These are phyloP conservation scores for Ogataea kodamae DNA, from an alignment of 805 yeast genomes.

Conservation along the genomic window DNA sequence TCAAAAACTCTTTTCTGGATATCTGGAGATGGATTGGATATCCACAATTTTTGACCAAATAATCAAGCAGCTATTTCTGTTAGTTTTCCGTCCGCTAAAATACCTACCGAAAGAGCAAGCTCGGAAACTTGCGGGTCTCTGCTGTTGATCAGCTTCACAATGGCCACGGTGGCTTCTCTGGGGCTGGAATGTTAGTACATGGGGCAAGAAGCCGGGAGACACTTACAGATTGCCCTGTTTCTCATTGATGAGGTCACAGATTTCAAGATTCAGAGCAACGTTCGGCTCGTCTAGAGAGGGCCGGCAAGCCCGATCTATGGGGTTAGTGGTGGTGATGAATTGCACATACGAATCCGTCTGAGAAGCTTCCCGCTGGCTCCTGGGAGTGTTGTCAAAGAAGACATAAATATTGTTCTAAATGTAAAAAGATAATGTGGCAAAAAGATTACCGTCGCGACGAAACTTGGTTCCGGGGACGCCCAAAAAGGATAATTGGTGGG, in stretches of 20 bases:
- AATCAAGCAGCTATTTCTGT: conserved; percentile 56
- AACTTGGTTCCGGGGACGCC: neutral
- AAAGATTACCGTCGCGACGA: conserved; percentile 11
- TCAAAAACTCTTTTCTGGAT: conserved; percentile 89
- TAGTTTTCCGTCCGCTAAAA: conserved; percentile 1
- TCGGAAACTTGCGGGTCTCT: conserved; percentile 86
- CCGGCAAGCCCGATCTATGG: conserved; percentile 73
- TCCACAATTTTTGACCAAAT: conserved; percentile 94
- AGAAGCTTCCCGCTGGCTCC: conserved; percentile 37
- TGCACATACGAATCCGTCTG: conserved; percentile 35
- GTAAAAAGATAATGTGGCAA: conserved; percentile 12
- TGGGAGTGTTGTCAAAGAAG: conserved; percentile 31
- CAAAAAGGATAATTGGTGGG: neutral
- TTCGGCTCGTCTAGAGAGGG: conserved; percentile 83
- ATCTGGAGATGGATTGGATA: conserved; percentile 95
- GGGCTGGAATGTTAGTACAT: conserved; percentile 40
- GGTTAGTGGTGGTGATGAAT: neutral
- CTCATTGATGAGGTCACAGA: conserved; percentile 88
- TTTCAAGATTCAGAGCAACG: conserved; percentile 80
- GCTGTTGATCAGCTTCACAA: conserved; percentile 77
- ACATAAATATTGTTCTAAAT: conserved; percentile 17
- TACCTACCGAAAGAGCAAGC: conserved; percentile 46
- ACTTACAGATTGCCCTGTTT: conserved; percentile 72
- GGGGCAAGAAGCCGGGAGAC: conserved; percentile 1
- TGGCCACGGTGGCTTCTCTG: conserved; percentile 85